phyloP scores from a whole-genome alignment of 345 rosid genomes.

The Salix dunnii region DNA sequence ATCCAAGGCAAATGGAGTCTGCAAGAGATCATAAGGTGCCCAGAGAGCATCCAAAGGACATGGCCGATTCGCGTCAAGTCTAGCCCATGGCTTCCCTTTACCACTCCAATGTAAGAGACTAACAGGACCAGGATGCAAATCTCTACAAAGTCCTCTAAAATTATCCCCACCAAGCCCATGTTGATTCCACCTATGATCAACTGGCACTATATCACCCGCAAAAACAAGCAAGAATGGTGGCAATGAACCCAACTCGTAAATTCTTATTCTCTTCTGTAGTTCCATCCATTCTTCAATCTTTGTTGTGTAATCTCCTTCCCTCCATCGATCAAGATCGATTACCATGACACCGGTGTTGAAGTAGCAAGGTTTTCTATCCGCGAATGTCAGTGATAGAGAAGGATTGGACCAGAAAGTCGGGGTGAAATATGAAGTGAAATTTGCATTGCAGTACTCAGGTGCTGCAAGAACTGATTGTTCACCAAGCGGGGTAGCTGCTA shows the following conservation, averaged over 20 bases:
- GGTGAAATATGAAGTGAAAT: slow-evolving; percentile 80
- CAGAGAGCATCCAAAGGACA: slow-evolving; percentile 34
- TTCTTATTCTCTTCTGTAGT: slow-evolving; percentile 60
- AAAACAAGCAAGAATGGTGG: slow-evolving; percentile 76
- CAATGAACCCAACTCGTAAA: slow-evolving; percentile 71
- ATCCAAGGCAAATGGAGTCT: slow-evolving; percentile 34
- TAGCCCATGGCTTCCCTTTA: slow-evolving; percentile 35
- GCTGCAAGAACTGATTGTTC: slow-evolving; percentile 64
- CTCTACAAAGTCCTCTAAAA: slow-evolving; percentile 27
- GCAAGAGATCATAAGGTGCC: slow-evolving; percentile 38
- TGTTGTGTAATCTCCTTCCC: slow-evolving; percentile 57
- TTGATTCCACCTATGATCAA: slow-evolving; percentile 78
- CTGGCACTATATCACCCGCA: slow-evolving; percentile 65
- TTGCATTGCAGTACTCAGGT: slow-evolving; percentile 90
- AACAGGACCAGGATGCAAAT: slow-evolving; percentile 33
- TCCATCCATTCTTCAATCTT: slow-evolving; percentile 95
- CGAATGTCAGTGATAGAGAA: slow-evolving; percentile 56
- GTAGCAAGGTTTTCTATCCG: slow-evolving; percentile 62
- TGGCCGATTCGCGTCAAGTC: slow-evolving; percentile 32
- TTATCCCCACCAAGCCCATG: slow-evolving; percentile 53
- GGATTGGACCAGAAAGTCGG: slow-evolving; percentile 72
- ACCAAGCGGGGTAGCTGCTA: slow-evolving; percentile 62
- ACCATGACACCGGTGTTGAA: slow-evolving; percentile 94
- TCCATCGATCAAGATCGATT: slow-evolving; percentile 81
- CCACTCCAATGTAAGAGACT: slow-evolving; percentile 37